Evolutionary conservation across 2,329 filamentous ascomycete genomes (phyloP).

Genomic region (Annulohypoxylon truncatum): DNA sequence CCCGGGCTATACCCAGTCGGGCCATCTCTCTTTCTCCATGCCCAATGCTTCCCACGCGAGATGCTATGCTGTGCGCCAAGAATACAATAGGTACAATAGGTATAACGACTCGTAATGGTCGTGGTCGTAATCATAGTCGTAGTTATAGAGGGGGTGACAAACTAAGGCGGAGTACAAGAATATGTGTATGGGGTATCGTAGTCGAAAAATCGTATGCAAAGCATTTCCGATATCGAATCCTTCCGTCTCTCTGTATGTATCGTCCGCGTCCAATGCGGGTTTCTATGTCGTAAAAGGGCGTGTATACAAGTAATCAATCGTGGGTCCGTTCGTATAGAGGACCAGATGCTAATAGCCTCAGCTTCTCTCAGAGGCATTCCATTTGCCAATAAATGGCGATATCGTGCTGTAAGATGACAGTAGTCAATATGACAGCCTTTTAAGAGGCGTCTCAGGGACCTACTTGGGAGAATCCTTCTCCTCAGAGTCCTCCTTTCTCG

Average conservation of each 20-base stretch:
- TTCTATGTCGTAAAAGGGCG: neutral
- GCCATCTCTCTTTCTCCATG: neutral
- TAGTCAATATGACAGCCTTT: slow-evolving; percentile 27
- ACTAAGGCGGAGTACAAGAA: neutral
- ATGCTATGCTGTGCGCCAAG: slow-evolving; percentile 28
- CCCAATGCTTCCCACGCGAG: slow-evolving; percentile 16
- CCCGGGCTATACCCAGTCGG: neutral
- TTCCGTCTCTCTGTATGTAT: neutral
- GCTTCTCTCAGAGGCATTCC: slow-evolving; percentile 45
- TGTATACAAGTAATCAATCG: neutral
- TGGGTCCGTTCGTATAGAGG: slow-evolving; percentile 18
- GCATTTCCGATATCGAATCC: neutral
- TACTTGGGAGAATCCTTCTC: slow-evolving; percentile 50
- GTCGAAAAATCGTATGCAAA: neutral
- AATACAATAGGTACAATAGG: neutral
- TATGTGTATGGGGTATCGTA: neutral
- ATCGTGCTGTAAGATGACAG: slow-evolving; percentile 41
- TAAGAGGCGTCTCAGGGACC: slow-evolving; percentile 30
- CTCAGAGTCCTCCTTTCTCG: slow-evolving; percentile 48
- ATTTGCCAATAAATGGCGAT: slow-evolving; percentile 46
- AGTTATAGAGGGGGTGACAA: neutral
- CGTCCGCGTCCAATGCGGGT: slow-evolving; percentile 3
- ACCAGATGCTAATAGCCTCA: slow-evolving; percentile 10
- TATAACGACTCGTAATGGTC: neutral
- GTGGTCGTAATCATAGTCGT: neutral